Base-by-base conservation (phyloP, 441 rosid species). In the Sinapis alba region DNA sequence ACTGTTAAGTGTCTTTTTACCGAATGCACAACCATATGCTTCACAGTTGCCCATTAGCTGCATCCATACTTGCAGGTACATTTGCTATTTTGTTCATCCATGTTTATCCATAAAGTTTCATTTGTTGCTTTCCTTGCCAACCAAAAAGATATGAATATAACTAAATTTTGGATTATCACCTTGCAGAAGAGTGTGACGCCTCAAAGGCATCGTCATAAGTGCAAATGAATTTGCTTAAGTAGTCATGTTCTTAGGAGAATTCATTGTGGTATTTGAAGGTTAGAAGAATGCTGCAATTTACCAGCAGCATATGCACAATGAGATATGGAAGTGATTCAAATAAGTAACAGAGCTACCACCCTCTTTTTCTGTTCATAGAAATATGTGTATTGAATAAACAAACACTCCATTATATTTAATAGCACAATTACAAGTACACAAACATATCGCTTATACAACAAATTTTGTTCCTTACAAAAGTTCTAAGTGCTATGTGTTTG, bases 1-100 rank as follows among this genome's bases (percentile, higher is more conserved):
- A 62, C 72, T 79, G 24, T 71, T 7, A 23, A 26, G 32, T 19
- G 54, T 65, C 41, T 79, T 71, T 5, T 12, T 68, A n/a, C 73
- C 41, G 21, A 57, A 28, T 26, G 23, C n/a, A n/a, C n/a, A n/a
- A 50, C 7, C 2, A 60, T 30, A 23, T 51, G 43, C 72, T 34
- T 65, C 12, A 36, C n/a, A 59, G 21, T 19, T 19, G n/a, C 34
- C 59, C 47, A 32, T 59, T 43, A 2, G 47, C 47, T 60, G 10
- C 56, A 36, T 51, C 36, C 58, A 36, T 62, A 38, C 47, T 4
- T 19, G n/a, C n/a, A n/a, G n/a, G n/a, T n/a, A n/a, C n/a, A n/a
- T n/a, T n/a, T n/a, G n/a, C n/a, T n/a, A n/a, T n/a, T n/a, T n/a
- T n/a, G n/a, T n/a, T n/a, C n/a, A n/a, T n/a, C n/a, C 24, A 58